A percentile compares a stretch with the other conserved stretches of the same genome.
phyloP scores from a whole-genome alignment of 129 eudicot genomes.

The Lactuca sativa region DNA sequence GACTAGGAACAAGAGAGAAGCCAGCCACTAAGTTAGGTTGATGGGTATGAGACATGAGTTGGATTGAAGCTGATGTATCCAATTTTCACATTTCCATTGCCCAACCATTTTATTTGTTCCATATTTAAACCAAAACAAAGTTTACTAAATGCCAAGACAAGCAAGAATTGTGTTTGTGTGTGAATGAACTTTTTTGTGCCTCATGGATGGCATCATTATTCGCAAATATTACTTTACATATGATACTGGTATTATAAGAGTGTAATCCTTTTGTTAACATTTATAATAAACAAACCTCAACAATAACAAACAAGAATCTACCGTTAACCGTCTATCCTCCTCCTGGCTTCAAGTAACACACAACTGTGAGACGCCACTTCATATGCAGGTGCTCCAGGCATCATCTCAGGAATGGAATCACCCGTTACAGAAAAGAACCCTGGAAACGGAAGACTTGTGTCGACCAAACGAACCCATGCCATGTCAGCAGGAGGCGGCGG shows the following conservation, averaged over 20 bases:
- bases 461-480: slow-evolving; percentile 76
- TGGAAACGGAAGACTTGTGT: slow-evolving; percentile 73
- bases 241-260: background rate
- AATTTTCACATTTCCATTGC: too few species aligned
- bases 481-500: slow-evolving; percentile 54
- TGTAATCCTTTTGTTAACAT: slow-evolving; percentile 5
- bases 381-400: slow-evolving; percentile 41
- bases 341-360: slow-evolving; percentile 66
- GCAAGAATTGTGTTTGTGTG: background rate
- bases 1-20: too few species aligned
- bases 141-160: too few species aligned
- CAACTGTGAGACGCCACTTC: slow-evolving; percentile 76
- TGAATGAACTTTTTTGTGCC: background rate
- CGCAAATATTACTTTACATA: slow-evolving; percentile 6
- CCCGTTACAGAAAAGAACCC: slow-evolving; percentile 68
- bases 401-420: slow-evolving; percentile 47
- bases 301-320: background rate
- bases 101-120: too few species aligned
- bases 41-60: too few species aligned
- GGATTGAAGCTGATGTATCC: too few species aligned
- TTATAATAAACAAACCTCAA: slow-evolving; percentile 7
- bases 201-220: slow-evolving; percentile 13
- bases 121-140: too few species aligned
- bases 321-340: slow-evolving; percentile 21
- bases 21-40: too few species aligned